Evolutionary conservation across 495 filamentous ascomycete species (phyloP), one percentile per base, ranked within the genome.

Genomic region (Annulohypoxylon moriforme): DNA sequence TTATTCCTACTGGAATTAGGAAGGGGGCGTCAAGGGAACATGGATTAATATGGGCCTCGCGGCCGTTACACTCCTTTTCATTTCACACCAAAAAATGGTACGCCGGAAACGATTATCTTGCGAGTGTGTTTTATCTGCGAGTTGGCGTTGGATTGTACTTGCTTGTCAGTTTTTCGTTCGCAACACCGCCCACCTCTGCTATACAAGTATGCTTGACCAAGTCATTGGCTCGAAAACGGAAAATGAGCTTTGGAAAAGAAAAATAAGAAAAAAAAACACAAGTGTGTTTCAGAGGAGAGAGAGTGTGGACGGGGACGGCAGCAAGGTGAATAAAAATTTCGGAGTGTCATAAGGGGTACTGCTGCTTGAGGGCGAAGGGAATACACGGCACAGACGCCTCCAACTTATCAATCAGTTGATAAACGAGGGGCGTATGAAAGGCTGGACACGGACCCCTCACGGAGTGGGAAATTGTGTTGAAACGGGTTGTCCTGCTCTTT

Each of bases 61-160:
- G 74, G 71, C 74, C 64, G 22, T 71, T 68, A 74, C 76, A 73
- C 68, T 76, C 76, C 65, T 72, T 76, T 65, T 75, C 56, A 47
- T 60, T 46, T 40, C 25, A 58, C 14, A 40, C 36, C 36, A 53
- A 55, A 46, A 70, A 70, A 67, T 56, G 46, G 60, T 67, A 69
- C 38, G 47, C 65, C 44, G 60, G 69, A 53, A 61, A 72, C 40
- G 60, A 71, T 63, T 60, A 52, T 72, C 66, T 73, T 68, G 69
- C 59, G 53, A 59, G 22, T 29, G 66, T 68, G 68, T 59, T 59
- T 49, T 70, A 47, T 61, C 46, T 71, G 68, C 38, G 69, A 63
- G 55, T 58, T 67, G 73, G 76, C 71, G 76, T 78, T 78, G 74
- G 76, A 78, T 78, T 55, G 59, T 66, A 58, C 62, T 71, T 71